phyloP scores from a whole-genome alignment of 2,329 filamentous ascomycete species.

The Leptographium galeiforme region DNA sequence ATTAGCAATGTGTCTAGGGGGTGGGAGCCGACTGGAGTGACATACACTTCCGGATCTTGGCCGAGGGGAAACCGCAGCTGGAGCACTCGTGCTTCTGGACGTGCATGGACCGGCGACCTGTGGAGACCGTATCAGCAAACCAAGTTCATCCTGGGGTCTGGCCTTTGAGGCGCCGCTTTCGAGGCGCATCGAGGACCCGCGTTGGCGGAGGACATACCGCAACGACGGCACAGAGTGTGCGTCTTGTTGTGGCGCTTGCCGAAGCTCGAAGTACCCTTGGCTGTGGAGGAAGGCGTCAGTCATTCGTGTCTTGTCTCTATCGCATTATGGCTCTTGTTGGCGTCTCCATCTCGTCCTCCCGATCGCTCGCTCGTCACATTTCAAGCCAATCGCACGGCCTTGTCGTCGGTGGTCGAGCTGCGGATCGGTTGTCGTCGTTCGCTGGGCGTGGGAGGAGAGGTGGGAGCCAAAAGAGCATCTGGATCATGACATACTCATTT shows the following conservation, averaged over 20 bases:
- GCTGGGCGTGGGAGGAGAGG: constrained; percentile 4
- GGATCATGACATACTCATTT: constrained; percentile 39
- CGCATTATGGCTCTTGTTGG: not conserved
- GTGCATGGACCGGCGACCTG: constrained; percentile 94
- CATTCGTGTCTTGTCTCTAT: not conserved
- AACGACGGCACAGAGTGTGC: constrained; percentile 96
- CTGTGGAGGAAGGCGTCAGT: constrained; percentile 17
- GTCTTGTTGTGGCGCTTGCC: constrained; percentile 80
- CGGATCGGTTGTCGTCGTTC: constrained; percentile 8
- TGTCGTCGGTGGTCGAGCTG: not conserved
- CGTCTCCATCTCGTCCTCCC: not conserved
- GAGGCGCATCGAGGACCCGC: not conserved
- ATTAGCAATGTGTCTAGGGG: not conserved
- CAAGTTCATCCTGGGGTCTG: not conserved
- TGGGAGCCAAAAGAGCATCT: not conserved
- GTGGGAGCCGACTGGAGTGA: constrained; percentile 17
- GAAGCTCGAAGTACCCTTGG: constrained; percentile 42
- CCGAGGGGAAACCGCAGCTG: constrained; percentile 88
- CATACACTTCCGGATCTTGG: constrained; percentile 98
- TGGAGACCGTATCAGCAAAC: not conserved
- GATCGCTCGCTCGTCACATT: not conserved
- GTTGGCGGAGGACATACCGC: constrained; percentile 49
- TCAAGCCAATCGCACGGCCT: constrained; percentile 13
- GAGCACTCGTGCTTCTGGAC: constrained; percentile 99
- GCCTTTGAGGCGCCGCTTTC: not conserved